These are phyloP conservation scores for Stenocarpella maydis DNA, from an alignment of 2,329 filamentous ascomycete genomes.

Conservation along the genomic window DNA sequence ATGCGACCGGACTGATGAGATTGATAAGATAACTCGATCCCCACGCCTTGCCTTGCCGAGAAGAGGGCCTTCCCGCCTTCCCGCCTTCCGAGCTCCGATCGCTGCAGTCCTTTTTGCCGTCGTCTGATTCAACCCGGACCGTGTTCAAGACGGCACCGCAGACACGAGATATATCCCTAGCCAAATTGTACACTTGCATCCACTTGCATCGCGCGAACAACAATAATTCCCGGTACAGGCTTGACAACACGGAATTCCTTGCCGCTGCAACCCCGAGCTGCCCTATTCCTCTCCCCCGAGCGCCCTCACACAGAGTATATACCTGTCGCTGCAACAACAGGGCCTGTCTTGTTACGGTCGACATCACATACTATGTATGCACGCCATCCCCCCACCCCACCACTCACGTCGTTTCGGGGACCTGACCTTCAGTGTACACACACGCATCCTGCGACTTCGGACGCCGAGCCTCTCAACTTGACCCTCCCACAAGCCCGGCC, in stretches of 20 bases:
- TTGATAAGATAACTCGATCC: constrained; percentile 22
- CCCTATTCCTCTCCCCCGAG: background rate
- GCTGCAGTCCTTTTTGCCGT: constrained; percentile 8
- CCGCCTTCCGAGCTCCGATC: constrained; percentile 14
- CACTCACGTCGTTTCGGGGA: background rate
- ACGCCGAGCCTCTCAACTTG: background rate
- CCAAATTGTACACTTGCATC: background rate
- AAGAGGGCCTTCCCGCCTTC: constrained; percentile 3
- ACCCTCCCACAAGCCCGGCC: background rate
- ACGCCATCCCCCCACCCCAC: constrained; percentile 2
- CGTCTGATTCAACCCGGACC: background rate
- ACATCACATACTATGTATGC: no score
- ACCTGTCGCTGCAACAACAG: background rate
- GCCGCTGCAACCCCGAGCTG: background rate
- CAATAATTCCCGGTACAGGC: background rate
- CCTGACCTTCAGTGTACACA: background rate
- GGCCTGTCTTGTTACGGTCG: background rate
- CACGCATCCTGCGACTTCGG: constrained; percentile 8
- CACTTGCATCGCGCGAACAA: background rate
- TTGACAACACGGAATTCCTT: background rate
- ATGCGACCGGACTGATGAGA: constrained; percentile 13
- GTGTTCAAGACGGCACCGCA: background rate
- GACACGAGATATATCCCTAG: background rate
- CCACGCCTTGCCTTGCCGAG: background rate
- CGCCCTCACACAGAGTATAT: background rate